phyloP scores from a whole-genome alignment of 1,284 basidiomycete genomes.

The Moniliella sp. region DNA sequence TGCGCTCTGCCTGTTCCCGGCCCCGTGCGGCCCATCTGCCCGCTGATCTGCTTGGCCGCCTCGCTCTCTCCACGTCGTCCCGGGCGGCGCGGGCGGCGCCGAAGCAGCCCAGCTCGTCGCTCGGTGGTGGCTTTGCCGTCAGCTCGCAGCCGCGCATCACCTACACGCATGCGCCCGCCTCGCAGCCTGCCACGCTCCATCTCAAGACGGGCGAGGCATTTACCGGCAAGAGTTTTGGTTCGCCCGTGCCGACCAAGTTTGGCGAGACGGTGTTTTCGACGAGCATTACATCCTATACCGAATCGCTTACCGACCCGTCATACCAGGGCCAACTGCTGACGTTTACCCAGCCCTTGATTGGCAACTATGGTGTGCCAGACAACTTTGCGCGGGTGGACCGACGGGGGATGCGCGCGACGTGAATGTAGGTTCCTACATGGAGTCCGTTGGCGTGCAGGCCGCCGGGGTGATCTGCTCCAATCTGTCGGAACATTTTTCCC shows the following conservation, averaged over 20 bases:
- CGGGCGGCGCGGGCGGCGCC: no score
- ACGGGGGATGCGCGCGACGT: constrained; percentile 42
- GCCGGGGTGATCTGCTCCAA: constrained; percentile 79
- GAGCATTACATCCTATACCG: constrained; percentile 93
- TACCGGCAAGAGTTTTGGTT: constrained; percentile 68
- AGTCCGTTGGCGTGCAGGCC: constrained; percentile 72
- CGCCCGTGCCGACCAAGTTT: no score
- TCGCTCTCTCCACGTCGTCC: no score
- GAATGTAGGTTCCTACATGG: constrained; percentile 41
- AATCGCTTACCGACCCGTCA: constrained; percentile 97
- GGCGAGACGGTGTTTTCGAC: constrained; percentile 98
- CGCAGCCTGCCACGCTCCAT: constrained; percentile 59
- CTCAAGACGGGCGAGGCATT: constrained; percentile 84
- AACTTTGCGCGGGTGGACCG: constrained; percentile 40
- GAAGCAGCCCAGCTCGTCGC: no score
- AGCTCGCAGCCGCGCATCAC: constrained; percentile 19
- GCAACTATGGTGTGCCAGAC: constrained; percentile 83
- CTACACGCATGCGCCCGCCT: constrained; percentile 16
- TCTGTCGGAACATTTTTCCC: constrained; percentile 79
- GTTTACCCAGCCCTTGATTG: constrained; percentile 91
- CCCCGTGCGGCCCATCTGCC: no score
- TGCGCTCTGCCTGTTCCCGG: no score
- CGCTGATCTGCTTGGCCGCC: no score
- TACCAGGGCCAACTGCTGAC: constrained; percentile 93
- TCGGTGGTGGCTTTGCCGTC: no score